These are phyloP conservation scores for Cyberlindnera xishuangbannaensis DNA, from an alignment of 805 yeast genomes.

Conservation along the genomic window DNA sequence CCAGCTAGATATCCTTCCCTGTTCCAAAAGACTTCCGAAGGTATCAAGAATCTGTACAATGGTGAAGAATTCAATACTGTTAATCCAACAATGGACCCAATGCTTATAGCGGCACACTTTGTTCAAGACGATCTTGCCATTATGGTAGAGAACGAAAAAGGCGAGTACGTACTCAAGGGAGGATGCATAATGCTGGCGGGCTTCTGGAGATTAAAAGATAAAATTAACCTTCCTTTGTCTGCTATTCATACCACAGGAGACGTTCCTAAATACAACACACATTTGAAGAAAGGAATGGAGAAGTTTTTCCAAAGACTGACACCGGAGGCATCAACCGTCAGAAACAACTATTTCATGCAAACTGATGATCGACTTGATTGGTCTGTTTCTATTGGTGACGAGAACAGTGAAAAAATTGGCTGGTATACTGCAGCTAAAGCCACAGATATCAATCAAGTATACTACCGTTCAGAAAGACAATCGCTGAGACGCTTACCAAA, in stretches of 20 bases:
- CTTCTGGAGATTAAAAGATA: conserved; percentile 64
- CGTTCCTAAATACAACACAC: conserved; percentile 58
- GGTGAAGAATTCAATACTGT: conserved; percentile 40
- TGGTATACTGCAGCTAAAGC: conserved; percentile 61
- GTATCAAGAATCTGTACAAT: conserved; percentile 38
- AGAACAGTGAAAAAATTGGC: conserved; percentile 44
- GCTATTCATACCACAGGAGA: conserved; percentile 61
- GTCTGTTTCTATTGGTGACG: conserved; percentile 61
- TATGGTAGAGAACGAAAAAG: conserved; percentile 55
- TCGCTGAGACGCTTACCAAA: conserved; percentile 55
- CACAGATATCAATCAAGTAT: conserved; percentile 37
- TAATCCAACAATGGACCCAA: conserved; percentile 44
- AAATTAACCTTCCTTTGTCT: conserved; percentile 46
- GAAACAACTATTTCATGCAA: conserved; percentile 63
- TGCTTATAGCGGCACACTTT: conserved; percentile 50
- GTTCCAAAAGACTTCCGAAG: conserved; percentile 27
- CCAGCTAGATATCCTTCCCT: conserved; percentile 55
- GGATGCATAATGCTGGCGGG: conserved; percentile 65
- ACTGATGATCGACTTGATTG: conserved; percentile 58
- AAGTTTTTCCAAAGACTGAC: conserved; percentile 53
- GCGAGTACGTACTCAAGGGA: conserved; percentile 49
- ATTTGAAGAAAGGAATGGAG: conserved; percentile 59
- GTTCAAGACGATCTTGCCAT: conserved; percentile 65
- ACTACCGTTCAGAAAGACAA: conserved; percentile 62
- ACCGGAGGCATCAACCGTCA: conserved; percentile 57